Conservation (phyloP, 2,329 filamentous ascomycete species). For the Celoporthe dispersa region DNA sequence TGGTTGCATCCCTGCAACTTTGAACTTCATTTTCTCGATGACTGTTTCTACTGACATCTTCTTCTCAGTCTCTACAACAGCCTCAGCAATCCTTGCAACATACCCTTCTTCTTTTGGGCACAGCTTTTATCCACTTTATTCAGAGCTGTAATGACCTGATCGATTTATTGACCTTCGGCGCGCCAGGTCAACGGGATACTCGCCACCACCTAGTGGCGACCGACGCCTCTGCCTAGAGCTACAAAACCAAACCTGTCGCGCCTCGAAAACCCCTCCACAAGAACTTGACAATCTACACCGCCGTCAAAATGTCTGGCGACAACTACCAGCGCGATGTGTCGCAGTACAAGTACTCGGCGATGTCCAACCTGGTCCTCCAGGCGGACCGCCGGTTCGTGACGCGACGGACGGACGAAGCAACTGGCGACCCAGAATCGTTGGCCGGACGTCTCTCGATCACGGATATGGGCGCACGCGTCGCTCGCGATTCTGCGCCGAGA, state of each 20-base stretch:
- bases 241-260: constrained; percentile 21
- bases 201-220: constrained; percentile 19
- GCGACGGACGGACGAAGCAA: constrained; percentile 90
- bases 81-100: constrained; percentile 9
- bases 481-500: constrained; percentile 78
- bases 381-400: constrained; percentile 95
- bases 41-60: constrained; percentile 27
- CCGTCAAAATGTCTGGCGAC: constrained; percentile 67
- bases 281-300: constrained; percentile 21
- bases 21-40: constrained; percentile 26
- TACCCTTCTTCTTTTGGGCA: neutral
- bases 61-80: constrained; percentile 28
- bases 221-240: constrained; percentile 8
- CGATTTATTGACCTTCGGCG: constrained; percentile 19
- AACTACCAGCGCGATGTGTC: constrained; percentile 77
- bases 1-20: constrained; percentile 1
- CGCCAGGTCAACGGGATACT: constrained; percentile 24
- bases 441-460: constrained; percentile 90
- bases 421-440: constrained; percentile 95
- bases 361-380: constrained; percentile 99
- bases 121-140: neutral
- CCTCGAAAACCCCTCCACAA: constrained; percentile 13
- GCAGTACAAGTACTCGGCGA: constrained; percentile 98
- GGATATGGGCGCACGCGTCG: constrained; percentile 90
- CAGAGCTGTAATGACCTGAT: constrained; percentile 29